These are phyloP conservation scores for Elaeis oleifera DNA, from an alignment of 202 grass and related monocot species.

Conservation along the genomic window DNA sequence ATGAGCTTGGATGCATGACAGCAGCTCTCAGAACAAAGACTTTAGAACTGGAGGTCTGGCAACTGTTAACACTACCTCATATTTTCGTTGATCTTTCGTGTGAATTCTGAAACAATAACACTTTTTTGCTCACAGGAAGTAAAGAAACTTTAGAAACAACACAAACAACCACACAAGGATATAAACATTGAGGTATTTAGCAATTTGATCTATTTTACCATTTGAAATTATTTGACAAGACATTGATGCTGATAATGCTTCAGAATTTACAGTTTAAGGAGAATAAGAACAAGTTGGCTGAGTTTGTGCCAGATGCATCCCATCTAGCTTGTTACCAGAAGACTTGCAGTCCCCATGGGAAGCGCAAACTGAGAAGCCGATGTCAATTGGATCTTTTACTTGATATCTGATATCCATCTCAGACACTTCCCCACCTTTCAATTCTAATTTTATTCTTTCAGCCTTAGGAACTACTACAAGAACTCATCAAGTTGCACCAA, in stretches of 20 bases:
- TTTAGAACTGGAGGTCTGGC: conserved; percentile 28
- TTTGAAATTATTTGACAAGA: too few species aligned
- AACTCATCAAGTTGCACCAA: conserved; percentile 10
- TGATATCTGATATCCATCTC: neutral
- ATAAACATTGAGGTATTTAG: conserved; percentile 10
- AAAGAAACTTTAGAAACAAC: conserved; percentile 26
- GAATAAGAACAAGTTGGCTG: conserved; percentile 1
- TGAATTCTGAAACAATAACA: neutral
- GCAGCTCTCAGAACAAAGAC: conserved; percentile 35
- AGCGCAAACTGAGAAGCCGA: conserved; percentile 42
- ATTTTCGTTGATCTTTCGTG: neutral
- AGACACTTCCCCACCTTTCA: neutral
- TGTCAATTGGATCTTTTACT: conserved; percentile 25
- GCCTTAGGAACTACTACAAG: conserved; percentile 31
- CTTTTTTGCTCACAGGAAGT: conserved; percentile 23
- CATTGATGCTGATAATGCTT: neutral
- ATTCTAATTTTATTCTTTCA: conserved; percentile 17
- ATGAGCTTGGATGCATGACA: conserved; percentile 38
- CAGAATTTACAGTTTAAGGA: conserved; percentile 19
- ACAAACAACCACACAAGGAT: conserved; percentile 19
- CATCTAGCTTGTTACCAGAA: conserved; percentile 1
- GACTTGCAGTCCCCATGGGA: conserved; percentile 29
- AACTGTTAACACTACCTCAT: neutral
- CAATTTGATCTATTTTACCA: neutral
- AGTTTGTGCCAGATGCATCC: conserved; percentile 18